phyloP scores from a whole-genome alignment of 2,329 filamentous ascomycete species.

The Claviceps monticola region DNA sequence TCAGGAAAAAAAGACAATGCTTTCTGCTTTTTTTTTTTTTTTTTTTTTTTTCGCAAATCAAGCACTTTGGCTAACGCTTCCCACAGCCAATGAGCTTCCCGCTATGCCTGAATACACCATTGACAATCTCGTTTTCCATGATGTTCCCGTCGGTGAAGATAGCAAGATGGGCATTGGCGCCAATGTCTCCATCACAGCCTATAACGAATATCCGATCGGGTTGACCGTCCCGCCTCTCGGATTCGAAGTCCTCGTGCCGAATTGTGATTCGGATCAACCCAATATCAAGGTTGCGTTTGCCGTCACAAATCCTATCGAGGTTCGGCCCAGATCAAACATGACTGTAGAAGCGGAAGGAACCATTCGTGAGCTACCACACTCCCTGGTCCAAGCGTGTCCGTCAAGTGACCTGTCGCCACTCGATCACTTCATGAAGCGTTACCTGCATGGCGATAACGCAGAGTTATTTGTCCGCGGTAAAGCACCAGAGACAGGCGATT shows the following conservation, averaged over 20 bases:
- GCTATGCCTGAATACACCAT: constrained; percentile 71
- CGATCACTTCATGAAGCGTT: constrained; percentile 66
- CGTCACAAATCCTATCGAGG: constrained; percentile 48
- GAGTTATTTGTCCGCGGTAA: constrained; percentile 76
- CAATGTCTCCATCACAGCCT: constrained; percentile 58
- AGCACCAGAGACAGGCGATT: constrained; percentile 46
- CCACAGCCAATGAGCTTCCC: constrained; percentile 56
- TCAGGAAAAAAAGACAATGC: neutral
- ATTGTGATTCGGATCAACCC: constrained; percentile 57
- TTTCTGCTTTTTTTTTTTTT: neutral
- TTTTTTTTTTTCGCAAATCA: neutral
- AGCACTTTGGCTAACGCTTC: constrained; percentile 16
- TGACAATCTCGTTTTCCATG: constrained; percentile 63
- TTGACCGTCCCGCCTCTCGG: constrained; percentile 65
- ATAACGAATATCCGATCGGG: constrained; percentile 67
- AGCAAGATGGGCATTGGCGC: constrained; percentile 58
- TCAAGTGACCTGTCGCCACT: constrained; percentile 67
- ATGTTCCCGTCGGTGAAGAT: constrained; percentile 39
- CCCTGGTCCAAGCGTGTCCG: constrained; percentile 61
- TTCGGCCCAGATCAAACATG: constrained; percentile 56
- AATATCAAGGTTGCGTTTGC: constrained; percentile 71
- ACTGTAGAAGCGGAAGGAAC: constrained; percentile 56
- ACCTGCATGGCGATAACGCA: constrained; percentile 66
- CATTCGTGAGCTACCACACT: constrained; percentile 59
- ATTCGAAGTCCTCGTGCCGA: constrained; percentile 75